Base-by-base conservation (phyloP, 2,329 filamentous ascomycete species). In the Kalmusia sp. region DNA sequence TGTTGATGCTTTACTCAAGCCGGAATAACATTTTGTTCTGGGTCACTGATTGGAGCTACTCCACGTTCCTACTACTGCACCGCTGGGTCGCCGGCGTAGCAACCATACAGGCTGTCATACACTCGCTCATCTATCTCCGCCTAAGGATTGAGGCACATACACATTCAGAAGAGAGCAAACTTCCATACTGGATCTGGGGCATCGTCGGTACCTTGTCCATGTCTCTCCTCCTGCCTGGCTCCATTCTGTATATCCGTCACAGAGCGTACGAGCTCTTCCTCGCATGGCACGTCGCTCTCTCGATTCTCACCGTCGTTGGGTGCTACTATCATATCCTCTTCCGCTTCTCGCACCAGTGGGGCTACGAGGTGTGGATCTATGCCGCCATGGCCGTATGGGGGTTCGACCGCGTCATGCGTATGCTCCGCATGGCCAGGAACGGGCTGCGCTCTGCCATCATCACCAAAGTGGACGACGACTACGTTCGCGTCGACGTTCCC, bases 1-100 rank as follows among this genome's bases (percentile, higher is more conserved):
- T 83, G 0, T 46, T 78, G 0, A 63, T 82, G 4, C 70, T 84
- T 1, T 82, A 77, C 47, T 72, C 76, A 0, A 69, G 75, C 0
- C 68, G 81, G 1, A 83, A 84, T 59, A 82, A 80, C 48, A n/a
- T 82, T 2, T 70, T 82, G 0, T 71, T 82, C 0, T 78, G 74
- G 65, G 30, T 81, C 1, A 82, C 81, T 5, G 74, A 79, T 57
- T 83, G 80, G 80, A 76, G 71, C 1, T 77, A 81, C 55, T 74
- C 75, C 0, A 83, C 82, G 0, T 83, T 75, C 48, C 55, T 83
- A 2, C 63, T 83, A 0, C 66, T 83, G 0, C 81, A 84, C 55
- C 53, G 57, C 7, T 62, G 59, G 59, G 33, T 62, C 27, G 59
- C 80, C 0, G 65, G 74, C 19, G 68, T 84, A 6, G 76, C 71